These are phyloP conservation scores for Neurospora tetraspora DNA, from an alignment of 495 filamentous ascomycete genomes.

Conservation along the genomic window DNA sequence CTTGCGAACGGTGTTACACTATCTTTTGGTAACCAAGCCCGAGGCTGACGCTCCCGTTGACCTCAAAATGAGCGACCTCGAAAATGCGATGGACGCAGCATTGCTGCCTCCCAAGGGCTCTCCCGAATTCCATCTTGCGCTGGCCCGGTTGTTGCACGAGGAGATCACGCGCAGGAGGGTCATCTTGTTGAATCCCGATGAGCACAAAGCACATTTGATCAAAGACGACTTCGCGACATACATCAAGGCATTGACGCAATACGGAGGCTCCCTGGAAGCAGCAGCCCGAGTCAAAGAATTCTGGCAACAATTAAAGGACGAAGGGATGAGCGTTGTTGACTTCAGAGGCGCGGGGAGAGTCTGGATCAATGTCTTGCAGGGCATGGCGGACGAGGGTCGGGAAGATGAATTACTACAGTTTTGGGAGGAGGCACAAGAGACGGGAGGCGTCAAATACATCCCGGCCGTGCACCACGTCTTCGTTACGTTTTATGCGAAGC, in stretches of 20 bases:
- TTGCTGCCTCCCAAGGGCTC: conserved; percentile 26
- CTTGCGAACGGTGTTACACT: conserved; percentile 44
- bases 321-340: conserved; percentile 17
- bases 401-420: conserved; percentile 40
- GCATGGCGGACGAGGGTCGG: conserved; percentile 56
- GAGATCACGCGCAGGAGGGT: conserved; percentile 34
- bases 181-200: conserved; percentile 12
- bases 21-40: conserved; percentile 40
- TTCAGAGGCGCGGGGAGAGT: conserved; percentile 26
- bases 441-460: conserved; percentile 22
- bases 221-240: conserved; percentile 39
- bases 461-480: conserved; percentile 37
- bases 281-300: conserved; percentile 39
- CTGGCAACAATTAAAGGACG: conserved; percentile 8
- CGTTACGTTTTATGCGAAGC: conserved; percentile 39
- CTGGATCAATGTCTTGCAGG: conserved; percentile 54
- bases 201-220: conserved; percentile 27
- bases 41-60: conserved; percentile 24
- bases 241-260: conserved; percentile 45
- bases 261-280: conserved; percentile 51
- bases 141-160: conserved; percentile 47
- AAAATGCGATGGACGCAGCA: conserved; percentile 30
- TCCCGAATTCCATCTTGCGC: conserved; percentile 32
- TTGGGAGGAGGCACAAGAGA: conserved; percentile 11
- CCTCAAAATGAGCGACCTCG: conserved; percentile 42